A percentile compares a stretch with the other conserved stretches of the same genome.
Evolutionary conservation across 805 yeast species (phyloP).

Genomic region (Candida silvatica): DNA sequence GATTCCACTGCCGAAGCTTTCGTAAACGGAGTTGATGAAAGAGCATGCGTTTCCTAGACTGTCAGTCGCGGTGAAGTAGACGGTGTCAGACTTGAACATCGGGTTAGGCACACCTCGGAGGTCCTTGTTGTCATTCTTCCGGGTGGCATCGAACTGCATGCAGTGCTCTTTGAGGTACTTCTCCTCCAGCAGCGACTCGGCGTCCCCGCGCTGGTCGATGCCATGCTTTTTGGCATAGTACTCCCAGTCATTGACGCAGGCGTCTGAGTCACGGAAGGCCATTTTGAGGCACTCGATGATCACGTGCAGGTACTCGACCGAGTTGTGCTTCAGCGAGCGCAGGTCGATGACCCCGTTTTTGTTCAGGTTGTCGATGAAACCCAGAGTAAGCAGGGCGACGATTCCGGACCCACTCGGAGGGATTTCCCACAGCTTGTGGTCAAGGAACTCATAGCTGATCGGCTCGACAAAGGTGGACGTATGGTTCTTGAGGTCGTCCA

Average conservation of each 20-base stretch:
- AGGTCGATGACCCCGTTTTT: slow-evolving; percentile 34
- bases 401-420: slow-evolving; percentile 84
- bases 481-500: slow-evolving; percentile 50
- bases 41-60: slow-evolving; percentile 72
- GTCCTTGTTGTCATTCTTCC: slow-evolving; percentile 30
- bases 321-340: slow-evolving; percentile 45
- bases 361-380: slow-evolving; percentile 51
- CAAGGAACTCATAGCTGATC: slow-evolving; percentile 42
- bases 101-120: slow-evolving; percentile 39
- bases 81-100: slow-evolving; percentile 58
- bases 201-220: slow-evolving; percentile 9
- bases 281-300: slow-evolving; percentile 65
- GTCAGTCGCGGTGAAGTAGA: slow-evolving; percentile 59
- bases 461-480: slow-evolving; percentile 60
- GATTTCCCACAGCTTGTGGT: slow-evolving; percentile 62
- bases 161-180: slow-evolving; percentile 45
- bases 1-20: slow-evolving; percentile 62
- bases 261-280: slow-evolving; percentile 69
- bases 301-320: slow-evolving; percentile 60
- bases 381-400: slow-evolving; percentile 65
- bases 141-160: slow-evolving; percentile 30
- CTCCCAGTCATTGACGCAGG: slow-evolving; percentile 57
- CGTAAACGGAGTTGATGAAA: slow-evolving; percentile 68
- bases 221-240: slow-evolving; percentile 18
- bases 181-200: slow-evolving; percentile 35